Evolutionary conservation across 2,329 filamentous ascomycete species (phyloP).

Genomic region (Pestalotiopsis sp.): DNA sequence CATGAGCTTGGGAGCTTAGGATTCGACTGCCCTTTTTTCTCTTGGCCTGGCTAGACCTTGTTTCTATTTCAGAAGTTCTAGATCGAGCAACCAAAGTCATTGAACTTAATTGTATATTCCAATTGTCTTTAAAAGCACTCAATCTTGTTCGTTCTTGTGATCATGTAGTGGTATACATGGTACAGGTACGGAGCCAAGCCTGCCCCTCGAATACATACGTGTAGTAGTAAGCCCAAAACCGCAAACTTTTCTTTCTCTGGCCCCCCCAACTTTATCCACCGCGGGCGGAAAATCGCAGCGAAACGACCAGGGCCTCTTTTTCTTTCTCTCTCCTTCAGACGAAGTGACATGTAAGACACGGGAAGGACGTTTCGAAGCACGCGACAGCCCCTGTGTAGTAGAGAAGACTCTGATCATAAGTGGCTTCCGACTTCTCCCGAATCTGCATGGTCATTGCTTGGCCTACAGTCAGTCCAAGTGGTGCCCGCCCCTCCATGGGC

Average conservation of each 20-base stretch:
- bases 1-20: background rate
- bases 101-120: background rate
- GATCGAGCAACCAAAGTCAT: background rate
- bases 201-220: background rate
- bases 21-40: background rate
- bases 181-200: background rate
- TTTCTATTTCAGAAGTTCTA: background rate
- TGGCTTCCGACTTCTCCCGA: slow-evolving; percentile 10
- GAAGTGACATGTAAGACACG: background rate
- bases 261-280: background rate
- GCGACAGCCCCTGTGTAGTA: slow-evolving; percentile 1
- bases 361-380: slow-evolving; percentile 6
- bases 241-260: background rate
- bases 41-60: background rate
- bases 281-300: background rate
- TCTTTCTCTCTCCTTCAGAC: background rate
- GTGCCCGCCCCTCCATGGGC: background rate
- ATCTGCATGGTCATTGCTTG: slow-evolving; percentile 1
- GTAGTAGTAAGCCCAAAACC: background rate
- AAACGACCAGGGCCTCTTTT: background rate
- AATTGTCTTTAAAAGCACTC: background rate
- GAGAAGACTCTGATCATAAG: background rate
- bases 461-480: background rate
- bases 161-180: background rate
- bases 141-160: background rate